Percentiles rank a stretch among this genome's conserved stretches.
phyloP scores from a whole-genome alignment of 2,329 filamentous ascomycete species.

The Magnaporthiopsis poae region DNA sequence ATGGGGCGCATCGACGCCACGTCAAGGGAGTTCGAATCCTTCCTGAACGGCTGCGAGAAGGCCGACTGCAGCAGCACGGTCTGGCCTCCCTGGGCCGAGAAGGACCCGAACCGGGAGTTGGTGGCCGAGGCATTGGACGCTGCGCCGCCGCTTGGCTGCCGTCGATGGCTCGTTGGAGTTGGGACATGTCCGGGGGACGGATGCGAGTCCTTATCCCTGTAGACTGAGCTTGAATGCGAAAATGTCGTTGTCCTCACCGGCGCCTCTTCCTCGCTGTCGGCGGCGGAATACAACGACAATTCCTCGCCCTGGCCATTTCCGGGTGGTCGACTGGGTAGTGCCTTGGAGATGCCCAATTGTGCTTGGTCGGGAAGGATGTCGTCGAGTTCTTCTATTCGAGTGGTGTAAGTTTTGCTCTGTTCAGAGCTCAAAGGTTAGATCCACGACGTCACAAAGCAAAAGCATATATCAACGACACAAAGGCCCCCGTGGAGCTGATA shows the following conservation, averaged over 20 bases:
- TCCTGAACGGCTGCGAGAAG: constrained; percentile 41
- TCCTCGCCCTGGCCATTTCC: constrained; percentile 35
- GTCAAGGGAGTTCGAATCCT: constrained; percentile 21
- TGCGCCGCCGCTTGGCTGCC: constrained; percentile 16
- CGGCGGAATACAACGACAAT: constrained; percentile 8
- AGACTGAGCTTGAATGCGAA: constrained; percentile 23
- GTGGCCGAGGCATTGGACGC: constrained; percentile 15
- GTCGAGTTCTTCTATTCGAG: constrained; percentile 76
- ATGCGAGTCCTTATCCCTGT: constrained; percentile 13
- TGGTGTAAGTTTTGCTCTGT: constrained; percentile 80
- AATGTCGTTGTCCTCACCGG: constrained; percentile 43
- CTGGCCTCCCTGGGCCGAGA: constrained; percentile 21
- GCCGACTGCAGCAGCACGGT: constrained; percentile 38
- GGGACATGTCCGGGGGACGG: constrained; percentile 19
- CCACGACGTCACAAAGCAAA: constrained; percentile 10
- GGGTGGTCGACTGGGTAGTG: constrained; percentile 60
- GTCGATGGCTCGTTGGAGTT: constrained; percentile 10
- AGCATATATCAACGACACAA: background rate
- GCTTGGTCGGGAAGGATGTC: constrained; percentile 51
- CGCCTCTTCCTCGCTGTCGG: constrained; percentile 33
- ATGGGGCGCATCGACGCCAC: constrained; percentile 24
- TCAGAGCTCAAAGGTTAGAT: constrained; percentile 10
- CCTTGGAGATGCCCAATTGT: constrained; percentile 50
- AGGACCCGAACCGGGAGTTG: constrained; percentile 19
- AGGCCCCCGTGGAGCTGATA: background rate